These are phyloP conservation scores for Sugiyamaella chiloensis DNA, from an alignment of 805 yeast species.

Conservation along the genomic window DNA sequence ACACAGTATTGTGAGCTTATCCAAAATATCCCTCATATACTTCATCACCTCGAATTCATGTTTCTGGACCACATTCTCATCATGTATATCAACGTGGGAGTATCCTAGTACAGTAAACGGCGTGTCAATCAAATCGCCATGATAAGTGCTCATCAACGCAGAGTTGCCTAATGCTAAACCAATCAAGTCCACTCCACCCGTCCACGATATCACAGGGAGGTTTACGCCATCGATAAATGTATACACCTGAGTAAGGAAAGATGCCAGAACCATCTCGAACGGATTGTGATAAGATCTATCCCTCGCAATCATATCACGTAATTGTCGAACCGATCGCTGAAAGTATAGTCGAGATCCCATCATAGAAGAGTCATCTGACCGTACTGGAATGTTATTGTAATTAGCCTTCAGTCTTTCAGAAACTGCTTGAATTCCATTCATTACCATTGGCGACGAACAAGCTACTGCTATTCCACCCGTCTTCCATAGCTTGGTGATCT, in stretches of 20 bases:
- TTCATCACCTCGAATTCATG: not conserved
- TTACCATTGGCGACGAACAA: not conserved
- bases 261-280: conserved; percentile 5
- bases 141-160: not conserved
- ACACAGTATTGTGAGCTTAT: not conserved
- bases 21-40: not conserved
- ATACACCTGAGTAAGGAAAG: conserved; percentile 1
- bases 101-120: not conserved
- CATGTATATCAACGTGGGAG: not conserved
- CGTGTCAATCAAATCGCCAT: not conserved
- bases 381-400: too few relatives aligned
- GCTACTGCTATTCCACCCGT: conserved; percentile 1
- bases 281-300: conserved; percentile 5
- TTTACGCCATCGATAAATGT: not conserved
- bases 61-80: not conserved
- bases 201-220: conserved; percentile 4
- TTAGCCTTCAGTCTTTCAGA: too few relatives aligned
- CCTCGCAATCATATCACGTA: conserved; percentile 6
- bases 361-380: too few relatives aligned
- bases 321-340: not conserved
- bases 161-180: conserved; percentile 2
- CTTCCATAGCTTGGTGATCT: not conserved
- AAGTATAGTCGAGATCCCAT: too few relatives aligned
- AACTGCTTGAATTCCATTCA: conserved; percentile 9
- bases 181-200: conserved; percentile 5